Conservation (phyloP, 2,329 filamentous ascomycete species). For the Monilinia fructicola region DNA sequence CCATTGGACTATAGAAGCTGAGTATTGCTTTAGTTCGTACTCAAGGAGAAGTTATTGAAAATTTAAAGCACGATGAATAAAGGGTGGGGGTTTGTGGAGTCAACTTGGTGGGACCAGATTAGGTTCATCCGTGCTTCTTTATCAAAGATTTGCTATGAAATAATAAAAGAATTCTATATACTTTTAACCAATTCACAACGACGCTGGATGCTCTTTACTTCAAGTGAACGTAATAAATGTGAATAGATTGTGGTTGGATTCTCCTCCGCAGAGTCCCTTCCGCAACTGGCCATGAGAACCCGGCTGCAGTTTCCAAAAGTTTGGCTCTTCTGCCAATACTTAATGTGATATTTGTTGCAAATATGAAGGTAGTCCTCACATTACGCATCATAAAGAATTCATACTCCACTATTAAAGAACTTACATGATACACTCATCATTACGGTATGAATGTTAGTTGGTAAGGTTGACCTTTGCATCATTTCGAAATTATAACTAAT, state of each 20-base stretch:
- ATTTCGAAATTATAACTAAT: background rate
- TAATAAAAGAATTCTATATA: too few relatives aligned
- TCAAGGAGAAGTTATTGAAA: rapidly evolving
- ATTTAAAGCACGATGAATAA: background rate
- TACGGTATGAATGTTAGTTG: background rate
- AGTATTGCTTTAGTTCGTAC: rapidly evolving
- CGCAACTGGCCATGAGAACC: background rate
- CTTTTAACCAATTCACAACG: too few relatives aligned
- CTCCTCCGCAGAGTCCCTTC: background rate
- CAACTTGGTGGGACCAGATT: background rate
- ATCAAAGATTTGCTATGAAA: background rate
- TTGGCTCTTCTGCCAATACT: background rate
- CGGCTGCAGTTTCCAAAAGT: constrained; percentile 3
- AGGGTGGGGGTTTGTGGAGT: background rate
- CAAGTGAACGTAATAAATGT: rapidly evolving
- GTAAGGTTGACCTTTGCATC: background rate
- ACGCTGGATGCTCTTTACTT: background rate
- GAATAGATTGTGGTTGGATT: background rate
- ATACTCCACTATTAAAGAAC: background rate
- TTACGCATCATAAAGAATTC: background rate
- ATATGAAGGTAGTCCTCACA: background rate
- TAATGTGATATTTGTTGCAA: background rate
- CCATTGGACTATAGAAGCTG: constrained; percentile 13
- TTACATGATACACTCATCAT: background rate
- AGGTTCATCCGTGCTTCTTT: background rate